Evolutionary conservation across 352 stramenopile genomes (phyloP).

Genomic region (Pythium rhizo-oryzae): DNA sequence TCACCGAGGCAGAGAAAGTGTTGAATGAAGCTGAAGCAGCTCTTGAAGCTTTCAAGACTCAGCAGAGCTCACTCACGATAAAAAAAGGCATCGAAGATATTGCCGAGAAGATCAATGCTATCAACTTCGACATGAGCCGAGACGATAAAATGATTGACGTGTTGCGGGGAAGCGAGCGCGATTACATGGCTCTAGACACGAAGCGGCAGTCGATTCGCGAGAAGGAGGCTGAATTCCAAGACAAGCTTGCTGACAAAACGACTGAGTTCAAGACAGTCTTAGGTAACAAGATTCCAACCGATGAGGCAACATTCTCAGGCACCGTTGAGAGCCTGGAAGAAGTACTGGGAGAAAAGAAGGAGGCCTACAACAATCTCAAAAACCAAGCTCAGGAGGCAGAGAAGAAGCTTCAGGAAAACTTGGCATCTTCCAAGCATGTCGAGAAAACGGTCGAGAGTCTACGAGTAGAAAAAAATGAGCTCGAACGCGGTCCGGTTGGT

Average conservation of each 20-base stretch:
- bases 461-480: conserved; percentile 45
- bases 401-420: conserved; percentile 53
- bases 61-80: conserved; percentile 41
- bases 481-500: conserved; percentile 59
- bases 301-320: conserved; percentile 34
- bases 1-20: conserved; percentile 47
- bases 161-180: conserved; percentile 49
- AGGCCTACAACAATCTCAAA: conserved; percentile 29
- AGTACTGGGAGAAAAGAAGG: conserved; percentile 32
- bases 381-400: conserved; percentile 38
- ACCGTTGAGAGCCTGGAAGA: conserved; percentile 32
- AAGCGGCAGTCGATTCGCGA: conserved; percentile 44
- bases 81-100: conserved; percentile 52
- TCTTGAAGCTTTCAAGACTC: conserved; percentile 44
- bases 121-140: conserved; percentile 43
- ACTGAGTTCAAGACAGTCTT: conserved; percentile 40
- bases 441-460: conserved; percentile 48
- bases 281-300: conserved; percentile 32
- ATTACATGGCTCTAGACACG: conserved; percentile 54
- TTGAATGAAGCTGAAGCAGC: conserved; percentile 51
- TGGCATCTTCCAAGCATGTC: conserved; percentile 45
- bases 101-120: conserved; percentile 45
- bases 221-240: conserved; percentile 48
- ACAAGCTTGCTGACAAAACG: conserved; percentile 48
- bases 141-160: conserved; percentile 61